Base-by-base conservation (phyloP, 2,329 filamentous ascomycete genomes). In the Aspergillus cejpii region DNA sequence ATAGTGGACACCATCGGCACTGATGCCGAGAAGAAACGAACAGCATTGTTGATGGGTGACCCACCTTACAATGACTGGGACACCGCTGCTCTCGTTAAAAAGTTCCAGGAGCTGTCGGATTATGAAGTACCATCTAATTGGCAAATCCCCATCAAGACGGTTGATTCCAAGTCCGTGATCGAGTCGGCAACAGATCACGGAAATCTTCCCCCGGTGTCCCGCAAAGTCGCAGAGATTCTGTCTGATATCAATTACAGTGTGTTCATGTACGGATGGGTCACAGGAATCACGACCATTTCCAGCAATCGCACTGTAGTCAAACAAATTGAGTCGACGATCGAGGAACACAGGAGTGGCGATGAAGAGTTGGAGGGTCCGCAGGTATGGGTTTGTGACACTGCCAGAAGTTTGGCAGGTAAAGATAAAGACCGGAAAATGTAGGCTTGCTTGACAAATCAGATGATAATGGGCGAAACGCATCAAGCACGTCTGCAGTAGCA, bases 211-310 rank as follows among this genome's bases (percentile, higher is more conserved):
- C 49, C 59, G 11, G 69, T 77, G 10, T 65, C 59, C 39, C 59
- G 55, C 31, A 68, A 57, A 52, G 74, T 74, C 41, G 70, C 59
- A 4, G 54, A 69, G 6, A 67, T 71, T 5, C 68, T 85, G 41
- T 80, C 77, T 0, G 65, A 72, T 10, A 79, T 85, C 45, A 88
- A 87, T 55, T 67, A 74, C 42, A 81, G 82, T 15, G 84, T 87
- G 6, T 87, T 89, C 58, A 69, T 85, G 41, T 81, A 81, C 57
- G 85, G 85, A 12, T 90, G 85, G 85, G 73, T 73, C 7, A 66
- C 70, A 6, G 70, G 74, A 0, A 59, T 77, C 20, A 85, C 82
- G 1, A 89, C 84, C 0, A 66, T 90, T 41, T 87, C 84, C 2
- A 83, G 81, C 49, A 89, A 90, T 59, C 74, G 78, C 17, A 78